Evolutionary conservation across 805 yeast species (phyloP).

Genomic region (Saturnispora saitoi): DNA sequence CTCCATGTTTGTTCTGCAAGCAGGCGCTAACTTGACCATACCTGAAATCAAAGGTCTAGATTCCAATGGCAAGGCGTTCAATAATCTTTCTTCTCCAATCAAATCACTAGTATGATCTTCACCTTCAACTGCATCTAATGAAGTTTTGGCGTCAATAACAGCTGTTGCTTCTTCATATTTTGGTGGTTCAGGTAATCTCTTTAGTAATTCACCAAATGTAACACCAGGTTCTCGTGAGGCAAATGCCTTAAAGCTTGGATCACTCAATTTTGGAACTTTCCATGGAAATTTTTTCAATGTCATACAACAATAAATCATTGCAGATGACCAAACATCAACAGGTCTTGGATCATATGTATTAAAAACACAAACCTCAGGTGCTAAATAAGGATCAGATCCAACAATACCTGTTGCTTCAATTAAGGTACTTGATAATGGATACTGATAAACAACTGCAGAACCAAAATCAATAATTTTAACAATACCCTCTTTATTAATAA

Average conservation of each 20-base stretch:
- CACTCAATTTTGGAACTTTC: slow-evolving; percentile 81
- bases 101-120: slow-evolving; percentile 49
- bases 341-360: slow-evolving; percentile 84
- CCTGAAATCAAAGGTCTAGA: slow-evolving; percentile 57
- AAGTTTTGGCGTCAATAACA: slow-evolving; percentile 12
- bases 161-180: slow-evolving; percentile 17
- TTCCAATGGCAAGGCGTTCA: slow-evolving; percentile 63
- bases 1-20: slow-evolving; percentile 73
- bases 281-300: slow-evolving; percentile 86
- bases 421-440: slow-evolving; percentile 67
- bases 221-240: slow-evolving; percentile 65
- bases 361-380: slow-evolving; percentile 86
- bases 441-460: slow-evolving; percentile 82
- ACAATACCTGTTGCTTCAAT: slow-evolving; percentile 79
- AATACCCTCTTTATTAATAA: slow-evolving; percentile 70
- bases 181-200: slow-evolving; percentile 45
- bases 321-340: slow-evolving; percentile 89
- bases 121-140: slow-evolving; percentile 7
- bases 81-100: slow-evolving; percentile 63
- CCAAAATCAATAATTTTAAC: slow-evolving; percentile 92
- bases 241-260: slow-evolving; percentile 75
- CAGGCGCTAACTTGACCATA: slow-evolving; percentile 82
- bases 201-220: slow-evolving; percentile 54
- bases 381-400: slow-evolving; percentile 83
- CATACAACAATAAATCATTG: slow-evolving; percentile 90